Evolutionary conservation across 2,329 filamentous ascomycete genomes (phyloP), one percentile per base, ranked within the genome.

Genomic region (Knufia fluminis): DNA sequence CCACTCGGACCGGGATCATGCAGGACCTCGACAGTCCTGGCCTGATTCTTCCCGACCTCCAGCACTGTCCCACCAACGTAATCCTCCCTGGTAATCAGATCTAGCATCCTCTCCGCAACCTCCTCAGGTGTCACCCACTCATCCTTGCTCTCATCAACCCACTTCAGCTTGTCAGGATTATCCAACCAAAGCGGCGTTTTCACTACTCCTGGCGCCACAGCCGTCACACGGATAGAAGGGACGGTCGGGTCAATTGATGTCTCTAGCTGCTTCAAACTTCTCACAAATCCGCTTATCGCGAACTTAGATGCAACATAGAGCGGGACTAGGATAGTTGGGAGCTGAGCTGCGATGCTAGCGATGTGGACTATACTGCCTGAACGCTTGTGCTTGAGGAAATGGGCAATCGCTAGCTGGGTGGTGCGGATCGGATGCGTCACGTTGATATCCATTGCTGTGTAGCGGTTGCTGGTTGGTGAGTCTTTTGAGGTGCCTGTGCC

Each of bases 121-220:
- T 81, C 76, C 56, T 81, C 77, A 0, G 78, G 69, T n/a, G 72
- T 76, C 12, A 79, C 76, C 78, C 78, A 82, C 51, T 62, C 67
- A 57, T 80, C 78, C 9, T 42, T 49, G 7, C 58, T 61, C 24
- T 69, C 64, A 32, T 73, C 68, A 0, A 81, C 52, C 54, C 75
- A 71, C 51, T 66, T 66, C 57, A 80, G 46, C 60, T 82, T 82
- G 61, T 82, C 78, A 0, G 77, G 76, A 55, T 80, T 70, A 2
- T 81, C 78, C 0, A 72, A 78, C 77, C 77, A 82, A 3, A 82
- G 63, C 4, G 79, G 79, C 10, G 79, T 82, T 53, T 74, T 78
- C 56, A 82, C 78, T 1, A 80, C 62, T 0, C 78, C 79, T 0
- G 79, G 79, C 14, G 77, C 77, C 2, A 82, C 77, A 4, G 72